Evolutionary conservation across 2,329 filamentous ascomycete genomes (phyloP).

Genomic region (Aspergillus quadrilineatus): DNA sequence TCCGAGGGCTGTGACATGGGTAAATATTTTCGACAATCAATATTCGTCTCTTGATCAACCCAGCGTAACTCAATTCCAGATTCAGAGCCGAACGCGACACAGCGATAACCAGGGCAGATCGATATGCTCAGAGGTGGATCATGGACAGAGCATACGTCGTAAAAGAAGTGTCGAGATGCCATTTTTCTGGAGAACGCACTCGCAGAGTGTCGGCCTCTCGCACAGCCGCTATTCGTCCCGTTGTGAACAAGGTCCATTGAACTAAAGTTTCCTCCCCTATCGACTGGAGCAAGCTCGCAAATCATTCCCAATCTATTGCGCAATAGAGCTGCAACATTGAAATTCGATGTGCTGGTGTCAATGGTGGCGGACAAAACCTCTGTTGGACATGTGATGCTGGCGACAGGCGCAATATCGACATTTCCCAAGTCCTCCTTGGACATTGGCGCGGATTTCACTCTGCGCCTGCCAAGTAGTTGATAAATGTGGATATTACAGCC

Average conservation of each 20-base stretch:
- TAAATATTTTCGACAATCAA: constrained; percentile 39
- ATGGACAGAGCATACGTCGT: constrained; percentile 59
- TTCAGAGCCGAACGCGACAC: constrained; percentile 65
- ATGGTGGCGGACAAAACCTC: constrained; percentile 61
- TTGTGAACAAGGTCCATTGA: neutral
- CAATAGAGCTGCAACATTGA: constrained; percentile 59
- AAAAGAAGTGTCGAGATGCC: constrained; percentile 45
- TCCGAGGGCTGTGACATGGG: constrained; percentile 45
- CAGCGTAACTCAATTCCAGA: constrained; percentile 65
- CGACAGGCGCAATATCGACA: constrained; percentile 46
- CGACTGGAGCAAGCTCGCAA: constrained; percentile 48
- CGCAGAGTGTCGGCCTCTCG: neutral
- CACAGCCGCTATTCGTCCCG: neutral
- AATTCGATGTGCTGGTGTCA: constrained; percentile 57
- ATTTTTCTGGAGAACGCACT: constrained; percentile 32
- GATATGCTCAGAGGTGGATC: constrained; percentile 65
- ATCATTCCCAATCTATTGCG: constrained; percentile 62
- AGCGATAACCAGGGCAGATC: constrained; percentile 63
- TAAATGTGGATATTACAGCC: constrained; percentile 60
- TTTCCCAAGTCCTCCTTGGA: constrained; percentile 27
- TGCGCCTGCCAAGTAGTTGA: constrained; percentile 33
- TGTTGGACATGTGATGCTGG: constrained; percentile 57
- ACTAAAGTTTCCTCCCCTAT: neutral
- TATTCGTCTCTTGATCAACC: constrained; percentile 49
- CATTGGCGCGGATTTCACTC: constrained; percentile 16